Base-by-base conservation (phyloP, 768 basidiomycete genomes). In the Boletus eberwhitei region DNA sequence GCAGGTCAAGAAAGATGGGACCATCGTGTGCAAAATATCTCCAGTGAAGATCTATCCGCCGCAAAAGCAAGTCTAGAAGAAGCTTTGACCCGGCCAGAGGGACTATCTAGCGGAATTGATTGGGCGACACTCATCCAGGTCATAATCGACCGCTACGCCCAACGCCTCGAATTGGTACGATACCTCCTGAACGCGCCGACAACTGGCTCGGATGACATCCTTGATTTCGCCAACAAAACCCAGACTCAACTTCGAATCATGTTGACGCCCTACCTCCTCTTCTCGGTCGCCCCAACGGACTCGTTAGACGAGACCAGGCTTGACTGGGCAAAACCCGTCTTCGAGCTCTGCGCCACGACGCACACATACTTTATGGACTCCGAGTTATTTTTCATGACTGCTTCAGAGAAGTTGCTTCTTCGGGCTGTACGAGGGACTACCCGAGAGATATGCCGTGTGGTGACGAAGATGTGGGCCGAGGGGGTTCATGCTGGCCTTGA, bases 381-480 rank as follows among this genome's bases (percentile, higher is more conserved):
- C 35, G 9, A 48, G 35, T 32, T 26, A 1, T 9, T 40, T 14
- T 8, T 40, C 4, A 57, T 75, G 55, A 70, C 70, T 3, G 22
- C 43, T n/a, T 64, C 69, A 4, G 73, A 75, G 55, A 40, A 11
- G 2, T 26, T 70, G 21, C 60, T 75, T 12, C 54, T 70, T 3
- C 52, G 44, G 38, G 66, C 50, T 12, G 19, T 74, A 7, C 61
- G 64, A 11, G 75, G 65, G 0, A 77, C 76, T 0, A 71, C 51
- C 7, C 68, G 66, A 31, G 78, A 82, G 58, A 77, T 79, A 19
- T 81, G 79, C 53, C 70, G 77, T 0, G 72, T 76, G 1, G 55
- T 76, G 24, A 77, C 77, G 4, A 67, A 64, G 32, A 72, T 82
- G 59, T 82, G 79, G 80, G 76, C 77, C 3, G 61, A 72, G 22